phyloP scores from a whole-genome alignment of 345 rosid genomes.

The Rhodomyrtus tomentosa region DNA sequence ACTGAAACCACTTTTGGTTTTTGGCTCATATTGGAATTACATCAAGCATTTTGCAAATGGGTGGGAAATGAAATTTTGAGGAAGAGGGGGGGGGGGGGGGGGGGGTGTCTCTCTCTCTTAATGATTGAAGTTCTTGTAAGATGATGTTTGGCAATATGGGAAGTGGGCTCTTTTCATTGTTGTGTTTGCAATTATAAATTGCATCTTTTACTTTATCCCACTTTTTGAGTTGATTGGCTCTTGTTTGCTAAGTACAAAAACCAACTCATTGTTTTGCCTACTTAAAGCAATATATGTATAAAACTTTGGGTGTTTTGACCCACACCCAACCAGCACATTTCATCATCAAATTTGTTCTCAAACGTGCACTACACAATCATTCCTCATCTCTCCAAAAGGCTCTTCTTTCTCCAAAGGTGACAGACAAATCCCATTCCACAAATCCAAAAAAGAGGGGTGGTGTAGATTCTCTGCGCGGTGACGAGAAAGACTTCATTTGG shows the following conservation, averaged over 20 bases:
- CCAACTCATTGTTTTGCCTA: conserved; percentile 27
- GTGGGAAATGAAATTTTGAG: conserved; percentile 10
- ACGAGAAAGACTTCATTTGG: not conserved
- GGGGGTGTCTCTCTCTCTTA: not conserved
- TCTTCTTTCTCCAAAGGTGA: conserved; percentile 12
- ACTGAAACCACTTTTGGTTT: not conserved
- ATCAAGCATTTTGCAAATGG: conserved; percentile 15
- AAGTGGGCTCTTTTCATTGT: not conserved
- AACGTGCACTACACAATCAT: conserved; percentile 20
- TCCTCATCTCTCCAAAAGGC: not conserved
- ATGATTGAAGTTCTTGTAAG: conserved; percentile 8
- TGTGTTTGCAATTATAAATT: conserved; percentile 3
- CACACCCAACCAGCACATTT: conserved; percentile 12
- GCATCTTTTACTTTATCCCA: conserved; percentile 7
- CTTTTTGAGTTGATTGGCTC: not conserved
- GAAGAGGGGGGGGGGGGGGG: not conserved
- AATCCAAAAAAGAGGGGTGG: conserved; percentile 6
- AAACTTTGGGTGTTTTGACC: not conserved
- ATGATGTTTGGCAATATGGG: conserved; percentile 13
- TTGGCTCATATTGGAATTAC: conserved; percentile 12
- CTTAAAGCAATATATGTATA: conserved; percentile 8
- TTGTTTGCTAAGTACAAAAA: conserved; percentile 12
- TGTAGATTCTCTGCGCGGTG: not conserved
- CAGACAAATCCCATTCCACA: conserved; percentile 5
- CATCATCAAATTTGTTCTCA: conserved; percentile 6